Base-by-base conservation (phyloP, 1,139 yeast genomes). In the Pichia sp. region DNA sequence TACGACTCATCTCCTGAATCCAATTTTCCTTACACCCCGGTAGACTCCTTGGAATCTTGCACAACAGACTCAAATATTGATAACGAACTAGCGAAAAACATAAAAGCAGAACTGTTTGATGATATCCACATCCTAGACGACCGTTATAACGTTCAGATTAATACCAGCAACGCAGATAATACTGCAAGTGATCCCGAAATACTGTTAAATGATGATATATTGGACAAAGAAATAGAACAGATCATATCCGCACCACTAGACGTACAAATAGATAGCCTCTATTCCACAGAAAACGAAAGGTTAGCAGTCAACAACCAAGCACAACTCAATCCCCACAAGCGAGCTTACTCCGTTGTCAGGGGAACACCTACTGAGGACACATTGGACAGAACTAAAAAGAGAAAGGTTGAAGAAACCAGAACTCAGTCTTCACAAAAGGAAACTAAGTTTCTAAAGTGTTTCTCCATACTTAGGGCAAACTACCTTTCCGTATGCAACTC, bases 401-500 rank as follows among this genome's bases (percentile, higher is more conserved):
- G 16, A 7, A 53, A 51, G 32, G 38, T n/a, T 16, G 38, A 5
- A 16, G 16, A 29, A 29, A 10, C 11, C 6, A 7, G 8, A 5
- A 4, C 15, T 19, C 7, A 5, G 15, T n/a, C 41, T n/a, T 8
- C 41, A 7, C 30, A 29, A 30, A 50, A 54, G 15, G 57, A 61
- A 6, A 57, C 54, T 41, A 57, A 59, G 41, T 56, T 60, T 45
- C 34, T 59, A 10, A 62, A 56, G 49, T 62, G 64, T 32, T 65
- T 65, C 49, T 59, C 64, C 5, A 56, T 56, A 26, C 49, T 65
- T n/a, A 61, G 61, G 40, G 53, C 61, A 13, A 65, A 63, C 44
- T 65, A 65, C 47, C 45, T 65, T 23, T 56, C 55, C 8, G 50
- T 65, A 10, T 64, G 67, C 43, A 48, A 57, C 3, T 56, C 62